phyloP scores from a whole-genome alignment of 108 stramenopile species.

The Phaeodactylum tricornutum region DNA sequence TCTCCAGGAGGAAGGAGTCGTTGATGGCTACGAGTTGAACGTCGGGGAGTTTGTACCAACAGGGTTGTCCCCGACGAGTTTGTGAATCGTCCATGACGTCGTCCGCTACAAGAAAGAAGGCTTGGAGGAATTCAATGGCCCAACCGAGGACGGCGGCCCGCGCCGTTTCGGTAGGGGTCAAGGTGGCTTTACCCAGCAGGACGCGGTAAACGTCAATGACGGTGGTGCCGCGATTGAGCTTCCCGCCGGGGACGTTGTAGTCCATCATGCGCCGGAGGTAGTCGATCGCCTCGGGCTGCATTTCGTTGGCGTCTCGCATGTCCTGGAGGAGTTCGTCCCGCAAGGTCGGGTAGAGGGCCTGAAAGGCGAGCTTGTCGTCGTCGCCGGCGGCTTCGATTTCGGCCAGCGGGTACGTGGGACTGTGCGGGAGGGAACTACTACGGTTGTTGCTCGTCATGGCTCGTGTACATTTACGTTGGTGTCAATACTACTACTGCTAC shows the following conservation, averaged over 20 bases:
- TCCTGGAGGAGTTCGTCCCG: constrained; percentile 31
- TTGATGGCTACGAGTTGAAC: constrained; percentile 43
- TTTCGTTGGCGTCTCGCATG: constrained; percentile 44
- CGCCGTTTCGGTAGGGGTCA: constrained; percentile 2
- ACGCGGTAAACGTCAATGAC: constrained; percentile 32
- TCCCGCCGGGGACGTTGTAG: constrained; percentile 91
- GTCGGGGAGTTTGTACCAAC: constrained; percentile 81
- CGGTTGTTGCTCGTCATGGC: not conserved
- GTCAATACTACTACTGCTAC: not conserved
- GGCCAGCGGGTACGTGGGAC: not conserved
- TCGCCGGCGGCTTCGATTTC: not conserved
- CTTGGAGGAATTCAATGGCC: constrained; percentile 94
- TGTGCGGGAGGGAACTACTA: constrained; percentile 3
- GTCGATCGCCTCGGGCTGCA: constrained; percentile 36
- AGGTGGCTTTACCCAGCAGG: constrained; percentile 6
- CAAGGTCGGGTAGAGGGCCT: constrained; percentile 36
- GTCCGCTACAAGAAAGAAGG: constrained; percentile 97
- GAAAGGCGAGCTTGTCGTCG: constrained; percentile 23
- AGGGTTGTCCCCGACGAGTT: constrained; percentile 95
- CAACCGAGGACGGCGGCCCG: constrained; percentile 81
- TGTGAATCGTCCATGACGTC: constrained; percentile 98
- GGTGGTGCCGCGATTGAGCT: constrained; percentile 83
- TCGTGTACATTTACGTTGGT: not conserved
- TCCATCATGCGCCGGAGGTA: constrained; percentile 67
- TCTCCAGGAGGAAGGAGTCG: constrained; percentile 90